phyloP scores from a whole-genome alignment of 805 yeast genomes.

The Pichia manshurica region DNA sequence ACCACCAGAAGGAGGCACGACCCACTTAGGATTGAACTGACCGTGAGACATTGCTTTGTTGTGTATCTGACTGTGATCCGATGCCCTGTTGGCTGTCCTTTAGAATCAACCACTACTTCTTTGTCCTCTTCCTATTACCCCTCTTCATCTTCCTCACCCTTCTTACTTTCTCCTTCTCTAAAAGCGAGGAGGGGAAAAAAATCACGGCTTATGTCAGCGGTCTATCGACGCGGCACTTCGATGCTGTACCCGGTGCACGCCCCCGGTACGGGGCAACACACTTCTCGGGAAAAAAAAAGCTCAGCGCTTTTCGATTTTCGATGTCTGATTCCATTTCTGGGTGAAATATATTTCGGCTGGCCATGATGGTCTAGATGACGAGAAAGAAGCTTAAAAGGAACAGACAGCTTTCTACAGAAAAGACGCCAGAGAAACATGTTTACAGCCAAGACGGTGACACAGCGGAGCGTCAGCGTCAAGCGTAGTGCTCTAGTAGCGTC shows the following conservation, averaged over 20 bases:
- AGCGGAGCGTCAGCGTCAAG: no score
- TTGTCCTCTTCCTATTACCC: background rate
- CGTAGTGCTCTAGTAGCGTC: background rate
- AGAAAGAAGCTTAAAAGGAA: no score
- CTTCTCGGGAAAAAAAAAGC: no score
- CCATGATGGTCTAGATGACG: no score
- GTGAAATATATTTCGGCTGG: no score
- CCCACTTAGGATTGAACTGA: constrained; percentile 29
- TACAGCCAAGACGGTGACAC: no score
- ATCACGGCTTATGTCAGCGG: background rate
- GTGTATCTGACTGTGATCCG: background rate
- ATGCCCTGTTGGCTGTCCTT: background rate
- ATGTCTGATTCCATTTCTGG: background rate
- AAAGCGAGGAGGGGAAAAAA: background rate
- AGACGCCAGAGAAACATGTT: no score
- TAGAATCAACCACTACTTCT: background rate
- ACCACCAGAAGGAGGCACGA: constrained; percentile 46
- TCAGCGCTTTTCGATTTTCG: no score
- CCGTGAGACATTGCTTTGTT: constrained; percentile 18
- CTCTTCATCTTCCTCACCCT: no score
- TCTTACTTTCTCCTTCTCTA: no score
- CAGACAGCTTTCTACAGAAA: no score
- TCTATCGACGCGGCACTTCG: background rate
- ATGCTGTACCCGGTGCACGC: background rate
- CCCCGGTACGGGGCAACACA: background rate